phyloP scores from a whole-genome alignment of 2,329 filamentous ascomycete genomes.

The Cercospora sesami region DNA sequence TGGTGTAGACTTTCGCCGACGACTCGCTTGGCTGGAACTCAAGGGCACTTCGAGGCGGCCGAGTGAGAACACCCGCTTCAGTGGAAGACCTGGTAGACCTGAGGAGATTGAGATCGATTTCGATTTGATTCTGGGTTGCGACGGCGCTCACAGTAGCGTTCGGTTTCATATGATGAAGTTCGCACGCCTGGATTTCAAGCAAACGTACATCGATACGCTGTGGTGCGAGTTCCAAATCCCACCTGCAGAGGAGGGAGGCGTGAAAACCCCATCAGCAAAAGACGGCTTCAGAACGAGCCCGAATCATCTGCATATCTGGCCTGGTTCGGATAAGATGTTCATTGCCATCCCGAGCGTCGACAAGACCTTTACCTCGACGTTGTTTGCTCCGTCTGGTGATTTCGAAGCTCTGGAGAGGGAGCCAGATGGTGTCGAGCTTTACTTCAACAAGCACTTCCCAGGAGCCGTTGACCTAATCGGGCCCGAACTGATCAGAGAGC shows the following conservation, averaged over 20 bases:
- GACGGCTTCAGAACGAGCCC: constrained; percentile 77
- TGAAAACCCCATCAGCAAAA: constrained; percentile 34
- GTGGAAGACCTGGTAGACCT: constrained; percentile 28
- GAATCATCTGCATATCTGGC: constrained; percentile 97
- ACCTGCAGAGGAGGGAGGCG: constrained; percentile 46
- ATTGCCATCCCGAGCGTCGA: constrained; percentile 91
- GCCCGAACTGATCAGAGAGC: constrained; percentile 65
- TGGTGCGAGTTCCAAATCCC: constrained; percentile 93
- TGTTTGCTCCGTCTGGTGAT: constrained; percentile 76
- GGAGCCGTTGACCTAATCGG: constrained; percentile 73
- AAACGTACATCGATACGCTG: constrained; percentile 92
- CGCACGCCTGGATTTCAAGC: constrained; percentile 82
- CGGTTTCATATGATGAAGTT: constrained; percentile 97
- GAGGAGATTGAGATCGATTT: constrained; percentile 79
- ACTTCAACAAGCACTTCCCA: constrained; percentile 83
- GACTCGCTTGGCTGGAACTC: constrained; percentile 83
- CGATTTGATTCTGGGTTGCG: constrained; percentile 89
- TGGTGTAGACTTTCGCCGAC: constrained; percentile 76
- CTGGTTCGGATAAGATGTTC: constrained; percentile 86
- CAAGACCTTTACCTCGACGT: constrained; percentile 89
- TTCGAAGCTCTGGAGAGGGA: constrained; percentile 68
- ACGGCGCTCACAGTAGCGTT: constrained; percentile 89
- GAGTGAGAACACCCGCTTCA: constrained; percentile 26
- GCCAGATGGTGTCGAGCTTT: constrained; percentile 61
- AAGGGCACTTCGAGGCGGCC: constrained; percentile 26